Percentiles rank a stretch among this genome's conserved stretches.
Conservation (phyloP, 2,329 filamentous ascomycete species). For the Dactylellina leptospora region DNA sequence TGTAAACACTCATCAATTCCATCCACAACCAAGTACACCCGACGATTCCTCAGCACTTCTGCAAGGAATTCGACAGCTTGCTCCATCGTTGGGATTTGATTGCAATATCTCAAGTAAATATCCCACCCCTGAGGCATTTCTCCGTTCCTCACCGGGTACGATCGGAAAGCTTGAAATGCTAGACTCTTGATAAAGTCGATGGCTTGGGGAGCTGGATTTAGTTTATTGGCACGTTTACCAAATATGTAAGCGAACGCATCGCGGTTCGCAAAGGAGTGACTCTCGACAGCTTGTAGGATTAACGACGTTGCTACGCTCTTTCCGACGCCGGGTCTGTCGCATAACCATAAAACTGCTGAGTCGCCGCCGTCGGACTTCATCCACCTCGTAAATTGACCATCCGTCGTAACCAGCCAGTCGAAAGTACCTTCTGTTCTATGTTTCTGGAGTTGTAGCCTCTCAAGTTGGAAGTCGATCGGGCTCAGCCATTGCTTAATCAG, state of each 20-base stretch:
- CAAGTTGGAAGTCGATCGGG: conserved; percentile 50
- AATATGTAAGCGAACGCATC: conserved; percentile 42
- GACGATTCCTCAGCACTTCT: conserved; percentile 42
- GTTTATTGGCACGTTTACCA: conserved; percentile 50
- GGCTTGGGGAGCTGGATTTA: conserved; percentile 46
- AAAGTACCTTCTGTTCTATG: conserved; percentile 39
- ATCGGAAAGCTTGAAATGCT: conserved; percentile 43
- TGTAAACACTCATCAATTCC: conserved; percentile 49
- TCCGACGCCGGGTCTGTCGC: conserved; percentile 47
- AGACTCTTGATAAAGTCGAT: conserved; percentile 51
- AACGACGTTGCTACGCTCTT: conserved; percentile 48
- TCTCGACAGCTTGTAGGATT: conserved; percentile 49
- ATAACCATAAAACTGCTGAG: conserved; percentile 46
- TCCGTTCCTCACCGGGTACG: conserved; percentile 11
- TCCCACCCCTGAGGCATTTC: conserved; percentile 36
- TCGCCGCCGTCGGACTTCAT: conserved; percentile 27
- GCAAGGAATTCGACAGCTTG: conserved; percentile 46
- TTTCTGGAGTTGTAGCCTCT: conserved; percentile 48
- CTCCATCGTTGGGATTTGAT: conserved; percentile 40
- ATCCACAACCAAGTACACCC: conserved; percentile 44
- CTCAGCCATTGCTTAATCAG: conserved; percentile 40
- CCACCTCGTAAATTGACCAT: conserved; percentile 49
- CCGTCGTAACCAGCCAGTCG: conserved; percentile 48
- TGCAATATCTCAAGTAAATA: conserved; percentile 21
- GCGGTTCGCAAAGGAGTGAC: conserved; percentile 22